Evolutionary conservation across 176 grass and related monocot species (phyloP).

Genomic region (Puya raimondii): DNA sequence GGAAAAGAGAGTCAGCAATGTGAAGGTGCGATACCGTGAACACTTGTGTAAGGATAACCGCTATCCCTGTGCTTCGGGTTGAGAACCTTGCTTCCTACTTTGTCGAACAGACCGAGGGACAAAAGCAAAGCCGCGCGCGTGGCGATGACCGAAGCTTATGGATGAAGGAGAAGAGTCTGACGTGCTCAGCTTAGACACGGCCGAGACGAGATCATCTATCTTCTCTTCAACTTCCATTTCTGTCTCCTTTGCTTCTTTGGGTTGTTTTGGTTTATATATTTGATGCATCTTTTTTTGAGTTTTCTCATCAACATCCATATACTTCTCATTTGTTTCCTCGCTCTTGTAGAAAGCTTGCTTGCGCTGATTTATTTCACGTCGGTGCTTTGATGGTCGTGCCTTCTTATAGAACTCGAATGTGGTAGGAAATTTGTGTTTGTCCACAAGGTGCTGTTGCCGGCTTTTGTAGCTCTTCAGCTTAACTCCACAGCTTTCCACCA

Average conservation of each 20-base stretch:
- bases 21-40: too few species aligned
- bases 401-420: conserved; percentile 91
- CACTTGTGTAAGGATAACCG: neutral
- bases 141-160: conserved; percentile 56
- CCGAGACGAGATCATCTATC: conserved; percentile 54
- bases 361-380: conserved; percentile 54
- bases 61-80: conserved; percentile 25
- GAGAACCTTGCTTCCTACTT: conserved; percentile 37
- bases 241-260: conserved; percentile 21
- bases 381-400: conserved; percentile 46
- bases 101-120: conserved; percentile 62
- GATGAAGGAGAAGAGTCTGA: conserved; percentile 30
- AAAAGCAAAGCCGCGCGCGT: conserved; percentile 53
- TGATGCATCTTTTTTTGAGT: conserved; percentile 15
- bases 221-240: conserved; percentile 60
- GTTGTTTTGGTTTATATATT: conserved; percentile 35
- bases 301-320: conserved; percentile 57
- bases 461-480: conserved; percentile 82
- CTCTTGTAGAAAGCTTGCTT: conserved; percentile 29
- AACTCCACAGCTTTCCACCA: conserved; percentile 82
- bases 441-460: conserved; percentile 69
- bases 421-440: conserved; percentile 78
- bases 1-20: too few species aligned
- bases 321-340: conserved; percentile 22
- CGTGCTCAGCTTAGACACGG: conserved; percentile 63